Percentiles rank a stretch among this genome's conserved stretches.
Conservation (phyloP, 2,329 filamentous ascomycete genomes). For the Phyllachora maydis region DNA sequence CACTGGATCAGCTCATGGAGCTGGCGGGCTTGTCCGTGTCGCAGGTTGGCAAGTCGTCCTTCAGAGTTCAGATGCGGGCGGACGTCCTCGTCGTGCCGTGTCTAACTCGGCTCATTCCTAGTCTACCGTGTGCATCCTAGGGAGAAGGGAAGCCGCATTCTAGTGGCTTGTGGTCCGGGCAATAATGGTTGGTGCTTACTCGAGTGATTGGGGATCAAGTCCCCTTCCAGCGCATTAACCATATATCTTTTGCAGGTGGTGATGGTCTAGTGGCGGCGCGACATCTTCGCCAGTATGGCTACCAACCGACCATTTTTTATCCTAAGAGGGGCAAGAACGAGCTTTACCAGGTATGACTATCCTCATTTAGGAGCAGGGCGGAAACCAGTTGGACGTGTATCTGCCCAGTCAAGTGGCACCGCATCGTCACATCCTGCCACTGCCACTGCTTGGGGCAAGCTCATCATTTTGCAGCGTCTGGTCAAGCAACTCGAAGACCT, state of each 20-base stretch:
- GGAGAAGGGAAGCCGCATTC: slow-evolving; percentile 45
- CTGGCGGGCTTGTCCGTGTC: slow-evolving; percentile 83
- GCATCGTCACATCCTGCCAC: no score
- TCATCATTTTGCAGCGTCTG: slow-evolving; percentile 50
- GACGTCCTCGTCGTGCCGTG: background rate
- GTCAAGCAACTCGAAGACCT: slow-evolving; percentile 71
- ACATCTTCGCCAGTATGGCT: slow-evolving; percentile 82
- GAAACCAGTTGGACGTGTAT: no score
- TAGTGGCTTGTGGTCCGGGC: slow-evolving; percentile 80
- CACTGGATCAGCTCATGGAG: slow-evolving; percentile 94
- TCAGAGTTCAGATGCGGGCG: background rate
- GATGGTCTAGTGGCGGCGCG: slow-evolving; percentile 89
- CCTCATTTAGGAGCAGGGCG: background rate
- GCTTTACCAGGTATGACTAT: slow-evolving; percentile 49
- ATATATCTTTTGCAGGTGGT: slow-evolving; percentile 56
- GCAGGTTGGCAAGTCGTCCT: slow-evolving; percentile 47
- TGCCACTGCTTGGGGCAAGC: no score
- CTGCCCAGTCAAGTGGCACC: slow-evolving; percentile 4
- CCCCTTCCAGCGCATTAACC: slow-evolving; percentile 3
- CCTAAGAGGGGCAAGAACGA: slow-evolving; percentile 84
- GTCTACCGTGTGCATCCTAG: slow-evolving; percentile 73
- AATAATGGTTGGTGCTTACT: slow-evolving; percentile 33
- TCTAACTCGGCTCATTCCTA: slow-evolving; percentile 12
- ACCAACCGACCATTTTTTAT: slow-evolving; percentile 75
- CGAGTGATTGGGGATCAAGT: slow-evolving; percentile 1